Percentiles rank a stretch among this genome's conserved stretches.
These are phyloP conservation scores for Neurospora sp. DNA, from an alignment of 495 filamentous ascomycete species.

Conservation along the genomic window DNA sequence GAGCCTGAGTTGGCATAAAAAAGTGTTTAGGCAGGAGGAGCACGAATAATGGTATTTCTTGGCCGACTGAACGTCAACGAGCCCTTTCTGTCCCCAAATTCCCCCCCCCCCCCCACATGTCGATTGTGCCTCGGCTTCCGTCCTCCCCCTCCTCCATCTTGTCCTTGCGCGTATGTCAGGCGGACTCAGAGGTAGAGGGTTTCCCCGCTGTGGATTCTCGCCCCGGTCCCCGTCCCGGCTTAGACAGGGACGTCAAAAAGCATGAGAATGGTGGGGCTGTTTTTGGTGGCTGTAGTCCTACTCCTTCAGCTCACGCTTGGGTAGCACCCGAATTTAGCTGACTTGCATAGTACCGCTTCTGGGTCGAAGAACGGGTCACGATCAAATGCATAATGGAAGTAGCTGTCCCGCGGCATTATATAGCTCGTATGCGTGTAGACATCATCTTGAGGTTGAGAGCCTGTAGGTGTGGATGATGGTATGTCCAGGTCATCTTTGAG, in stretches of 20 bases:
- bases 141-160: background rate
- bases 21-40: too few relatives aligned
- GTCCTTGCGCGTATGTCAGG: background rate
- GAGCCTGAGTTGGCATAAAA: too few relatives aligned
- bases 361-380: too few relatives aligned
- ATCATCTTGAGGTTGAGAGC: background rate
- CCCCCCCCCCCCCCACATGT: background rate
- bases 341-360: too few relatives aligned
- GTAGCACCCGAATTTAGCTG: background rate
- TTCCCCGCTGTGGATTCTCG: background rate
- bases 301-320: background rate
- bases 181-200: background rate
- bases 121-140: background rate
- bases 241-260: too few relatives aligned
- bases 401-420: too few relatives aligned
- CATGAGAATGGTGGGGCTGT: background rate
- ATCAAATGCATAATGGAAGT: too few relatives aligned
- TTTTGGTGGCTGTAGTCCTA: background rate
- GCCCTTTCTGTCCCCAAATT: background rate
- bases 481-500: too few relatives aligned
- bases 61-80: background rate
- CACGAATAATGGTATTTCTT: background rate
- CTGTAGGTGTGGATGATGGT: too few relatives aligned
- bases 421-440: background rate
- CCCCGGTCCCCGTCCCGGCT: background rate